phyloP scores from a whole-genome alignment of 2,329 filamentous ascomycete species.

The Simplicillium aogashimaense region DNA sequence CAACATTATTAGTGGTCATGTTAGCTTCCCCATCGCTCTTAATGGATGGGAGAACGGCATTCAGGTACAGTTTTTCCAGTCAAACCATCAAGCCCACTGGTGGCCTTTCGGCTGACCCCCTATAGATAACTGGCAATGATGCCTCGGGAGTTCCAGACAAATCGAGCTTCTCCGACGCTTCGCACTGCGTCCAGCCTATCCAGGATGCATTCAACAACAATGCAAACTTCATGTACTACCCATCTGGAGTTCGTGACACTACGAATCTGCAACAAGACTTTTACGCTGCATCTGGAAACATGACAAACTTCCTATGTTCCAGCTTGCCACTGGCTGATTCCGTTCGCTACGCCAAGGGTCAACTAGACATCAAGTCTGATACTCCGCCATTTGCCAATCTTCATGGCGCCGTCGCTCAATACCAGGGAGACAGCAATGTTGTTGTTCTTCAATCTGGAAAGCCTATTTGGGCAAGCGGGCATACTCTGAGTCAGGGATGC shows the following conservation, averaged over 20 bases:
- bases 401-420: constrained; percentile 11
- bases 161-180: constrained; percentile 12
- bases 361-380: constrained; percentile 10
- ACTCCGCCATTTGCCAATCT: constrained; percentile 9
- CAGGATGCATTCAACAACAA: constrained; percentile 12
- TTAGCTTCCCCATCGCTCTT: constrained; percentile 14
- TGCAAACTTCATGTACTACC: constrained; percentile 13
- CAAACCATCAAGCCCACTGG: too few relatives aligned
- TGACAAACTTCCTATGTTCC: constrained; percentile 15
- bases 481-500: constrained; percentile 9
- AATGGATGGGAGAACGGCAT: constrained; percentile 15
- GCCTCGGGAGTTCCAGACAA: constrained; percentile 9
- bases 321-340: constrained; percentile 9
- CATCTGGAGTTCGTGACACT: constrained; percentile 9
- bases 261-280: constrained; percentile 13
- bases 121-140: constrained; percentile 13
- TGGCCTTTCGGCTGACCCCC: too few relatives aligned
- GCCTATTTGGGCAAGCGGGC: constrained; percentile 10
- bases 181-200: constrained; percentile 8
- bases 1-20: constrained; percentile 11
- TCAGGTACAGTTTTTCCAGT: too few relatives aligned
- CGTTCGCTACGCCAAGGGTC: constrained; percentile 8
- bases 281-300: constrained; percentile 10
- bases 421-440: constrained; percentile 15
- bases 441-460: constrained; percentile 9